Conservation (phyloP, 129 eudicot genomes). For the Flaveria sonorensis region DNA sequence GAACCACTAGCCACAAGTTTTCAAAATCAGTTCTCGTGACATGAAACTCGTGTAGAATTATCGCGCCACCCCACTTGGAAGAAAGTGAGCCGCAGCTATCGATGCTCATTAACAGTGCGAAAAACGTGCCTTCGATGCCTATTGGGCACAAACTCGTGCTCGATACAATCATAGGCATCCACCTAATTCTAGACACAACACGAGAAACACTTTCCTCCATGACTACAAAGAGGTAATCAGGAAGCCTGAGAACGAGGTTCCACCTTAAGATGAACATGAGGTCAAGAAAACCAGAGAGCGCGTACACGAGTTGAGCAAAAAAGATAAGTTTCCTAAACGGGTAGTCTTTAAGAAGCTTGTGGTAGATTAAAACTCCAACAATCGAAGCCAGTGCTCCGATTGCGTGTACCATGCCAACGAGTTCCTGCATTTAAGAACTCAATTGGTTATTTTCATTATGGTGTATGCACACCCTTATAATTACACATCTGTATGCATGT, state of each 20-base stretch:
- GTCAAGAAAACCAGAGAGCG: slow-evolving; percentile 60
- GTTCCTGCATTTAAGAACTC: slow-evolving; percentile 40
- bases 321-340: slow-evolving; percentile 49
- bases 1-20: slow-evolving; percentile 52
- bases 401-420: slow-evolving; percentile 57
- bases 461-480: not conserved
- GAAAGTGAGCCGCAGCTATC: slow-evolving; percentile 56
- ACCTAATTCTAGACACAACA: slow-evolving; percentile 43
- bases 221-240: slow-evolving; percentile 56
- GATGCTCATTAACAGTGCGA: slow-evolving; percentile 66
- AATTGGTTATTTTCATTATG: not conserved
- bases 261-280: slow-evolving; percentile 54
- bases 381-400: slow-evolving; percentile 63
- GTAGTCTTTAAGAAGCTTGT: slow-evolving; percentile 53
- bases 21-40: slow-evolving; percentile 56
- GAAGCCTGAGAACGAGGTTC: slow-evolving; percentile 53
- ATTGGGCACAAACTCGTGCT: slow-evolving; percentile 59
- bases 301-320: slow-evolving; percentile 52
- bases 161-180: slow-evolving; percentile 69
- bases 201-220: slow-evolving; percentile 47
- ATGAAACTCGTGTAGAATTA: slow-evolving; percentile 42
- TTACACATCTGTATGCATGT: not conserved
- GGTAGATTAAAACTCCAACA: slow-evolving; percentile 59
- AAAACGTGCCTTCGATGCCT: slow-evolving; percentile 72
- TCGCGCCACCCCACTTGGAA: slow-evolving; percentile 57